phyloP scores from a whole-genome alignment of 768 basidiomycete species.

The Xerocomus spinulosus region DNA sequence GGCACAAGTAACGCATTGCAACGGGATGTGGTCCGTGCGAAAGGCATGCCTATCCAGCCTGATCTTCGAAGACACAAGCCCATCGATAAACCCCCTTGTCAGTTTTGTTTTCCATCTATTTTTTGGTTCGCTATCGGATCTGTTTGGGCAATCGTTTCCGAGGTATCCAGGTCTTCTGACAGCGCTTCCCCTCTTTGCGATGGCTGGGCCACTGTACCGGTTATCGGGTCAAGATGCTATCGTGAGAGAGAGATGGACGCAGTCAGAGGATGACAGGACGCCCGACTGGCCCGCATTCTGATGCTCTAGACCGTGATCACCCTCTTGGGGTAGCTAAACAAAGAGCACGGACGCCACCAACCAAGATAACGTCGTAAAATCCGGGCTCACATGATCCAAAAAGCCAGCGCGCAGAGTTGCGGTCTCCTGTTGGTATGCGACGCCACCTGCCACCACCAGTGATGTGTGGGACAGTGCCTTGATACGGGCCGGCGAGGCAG shows the following conservation, averaged over 20 bases:
- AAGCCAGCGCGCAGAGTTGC: neutral
- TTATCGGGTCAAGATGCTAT: neutral
- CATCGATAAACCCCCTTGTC: slow-evolving; percentile 17
- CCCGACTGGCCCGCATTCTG: slow-evolving; percentile 4
- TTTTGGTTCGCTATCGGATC: neutral
- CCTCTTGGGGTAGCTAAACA: neutral
- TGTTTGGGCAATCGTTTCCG: neutral
- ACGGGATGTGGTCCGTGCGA: slow-evolving; percentile 8
- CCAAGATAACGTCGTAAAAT: neutral
- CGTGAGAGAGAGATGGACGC: neutral
- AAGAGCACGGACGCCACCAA: neutral
- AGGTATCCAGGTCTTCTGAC: slow-evolving; percentile 1
- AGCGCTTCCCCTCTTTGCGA: slow-evolving; percentile 1
- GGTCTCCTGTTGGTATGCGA: neutral
- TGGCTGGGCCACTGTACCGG: slow-evolving; percentile 2
- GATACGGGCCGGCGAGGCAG: neutral
- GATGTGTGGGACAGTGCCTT: slow-evolving; percentile 10
- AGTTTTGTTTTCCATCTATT: no score
- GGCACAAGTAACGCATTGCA: slow-evolving; percentile 11
- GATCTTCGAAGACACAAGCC: slow-evolving; percentile 20
- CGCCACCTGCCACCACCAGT: neutral
- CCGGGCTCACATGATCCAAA: neutral
- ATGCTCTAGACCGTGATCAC: neutral
- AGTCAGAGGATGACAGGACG: neutral
- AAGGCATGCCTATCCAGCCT: slow-evolving; percentile 12